phyloP scores from a whole-genome alignment of 306 rosid species.

The Vicia faba region DNA sequence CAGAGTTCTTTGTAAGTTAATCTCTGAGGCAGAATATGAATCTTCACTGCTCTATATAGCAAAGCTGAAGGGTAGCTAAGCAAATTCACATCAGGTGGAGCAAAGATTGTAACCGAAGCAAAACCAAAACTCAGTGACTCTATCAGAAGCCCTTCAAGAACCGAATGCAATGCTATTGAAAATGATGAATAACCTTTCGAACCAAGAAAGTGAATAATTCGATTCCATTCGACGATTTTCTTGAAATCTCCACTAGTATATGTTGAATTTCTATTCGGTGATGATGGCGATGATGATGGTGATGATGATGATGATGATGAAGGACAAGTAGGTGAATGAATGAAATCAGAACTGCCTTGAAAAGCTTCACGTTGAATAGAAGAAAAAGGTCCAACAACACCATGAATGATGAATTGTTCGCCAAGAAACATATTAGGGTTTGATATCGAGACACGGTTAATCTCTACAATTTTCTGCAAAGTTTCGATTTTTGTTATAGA shows the following conservation, averaged over 20 bases:
- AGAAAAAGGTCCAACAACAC: slow-evolving; percentile 63
- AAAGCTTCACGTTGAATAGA: slow-evolving; percentile 43
- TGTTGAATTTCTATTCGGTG: not conserved
- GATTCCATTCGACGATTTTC: slow-evolving; percentile 52
- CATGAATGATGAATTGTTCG: slow-evolving; percentile 55
- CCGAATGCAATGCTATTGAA: slow-evolving; percentile 49
- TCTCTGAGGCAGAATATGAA: slow-evolving; percentile 73
- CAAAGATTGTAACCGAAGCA: slow-evolving; percentile 58
- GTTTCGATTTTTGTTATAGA: slow-evolving; percentile 50
- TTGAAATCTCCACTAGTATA: not conserved
- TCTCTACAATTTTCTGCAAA: slow-evolving; percentile 44
- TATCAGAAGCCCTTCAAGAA: slow-evolving; percentile 57
- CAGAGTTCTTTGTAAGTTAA: slow-evolving; percentile 46
- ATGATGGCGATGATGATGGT: too few relatives aligned
- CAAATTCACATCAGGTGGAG: slow-evolving; percentile 58
- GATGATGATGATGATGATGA: too few relatives aligned
- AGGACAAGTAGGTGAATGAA: slow-evolving; percentile 45
- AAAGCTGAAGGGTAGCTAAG: slow-evolving; percentile 40
- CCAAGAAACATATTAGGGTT: slow-evolving; percentile 61
- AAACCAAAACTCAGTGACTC: slow-evolving; percentile 41
- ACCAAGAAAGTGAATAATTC: slow-evolving; percentile 51
- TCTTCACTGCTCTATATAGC: slow-evolving; percentile 60
- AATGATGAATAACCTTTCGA: slow-evolving; percentile 58
- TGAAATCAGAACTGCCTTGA: slow-evolving; percentile 39
- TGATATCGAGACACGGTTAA: slow-evolving; percentile 60